Conservation (phyloP, 2,329 filamentous ascomycete species). For the Plectosphaerella plurivora region DNA sequence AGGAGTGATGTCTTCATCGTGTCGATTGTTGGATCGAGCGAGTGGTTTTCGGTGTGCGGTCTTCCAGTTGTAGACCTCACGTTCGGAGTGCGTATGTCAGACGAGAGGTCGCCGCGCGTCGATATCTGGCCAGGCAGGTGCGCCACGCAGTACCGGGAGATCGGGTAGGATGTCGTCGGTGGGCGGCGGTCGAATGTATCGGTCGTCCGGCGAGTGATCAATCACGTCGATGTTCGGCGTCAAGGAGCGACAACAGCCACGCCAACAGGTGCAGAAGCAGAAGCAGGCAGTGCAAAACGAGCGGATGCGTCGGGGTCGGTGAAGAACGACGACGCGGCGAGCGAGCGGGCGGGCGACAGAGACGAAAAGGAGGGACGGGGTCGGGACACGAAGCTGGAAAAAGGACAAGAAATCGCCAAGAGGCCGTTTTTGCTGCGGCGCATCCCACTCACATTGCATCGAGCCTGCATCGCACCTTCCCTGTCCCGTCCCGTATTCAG, state of each 20-base stretch:
- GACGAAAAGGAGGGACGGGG: background rate
- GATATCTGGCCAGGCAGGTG: background rate
- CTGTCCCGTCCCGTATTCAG: no score
- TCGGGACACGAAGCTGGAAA: conserved; percentile 3
- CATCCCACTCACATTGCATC: no score
- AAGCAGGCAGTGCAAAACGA: background rate
- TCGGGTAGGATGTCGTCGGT: background rate
- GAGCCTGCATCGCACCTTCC: no score
- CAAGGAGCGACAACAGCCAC: conserved; percentile 3
- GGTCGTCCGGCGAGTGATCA: background rate
- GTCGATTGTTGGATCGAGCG: background rate
- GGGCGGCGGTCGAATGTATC: background rate
- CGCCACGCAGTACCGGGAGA: background rate
- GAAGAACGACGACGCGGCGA: background rate
- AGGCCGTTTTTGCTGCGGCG: background rate
- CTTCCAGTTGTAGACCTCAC: no score
- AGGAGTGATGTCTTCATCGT: conserved; percentile 9
- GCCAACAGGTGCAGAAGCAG: background rate
- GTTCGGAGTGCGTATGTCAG: background rate
- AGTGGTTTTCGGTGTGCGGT: background rate
- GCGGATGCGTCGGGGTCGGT: background rate
- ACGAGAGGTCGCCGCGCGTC: background rate
- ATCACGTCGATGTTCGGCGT: background rate
- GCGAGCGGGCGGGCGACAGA: background rate
- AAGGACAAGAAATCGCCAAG: conserved; percentile 1